phyloP scores from a whole-genome alignment of 352 stramenopile species.

The Aphanomyces euteiches region DNA sequence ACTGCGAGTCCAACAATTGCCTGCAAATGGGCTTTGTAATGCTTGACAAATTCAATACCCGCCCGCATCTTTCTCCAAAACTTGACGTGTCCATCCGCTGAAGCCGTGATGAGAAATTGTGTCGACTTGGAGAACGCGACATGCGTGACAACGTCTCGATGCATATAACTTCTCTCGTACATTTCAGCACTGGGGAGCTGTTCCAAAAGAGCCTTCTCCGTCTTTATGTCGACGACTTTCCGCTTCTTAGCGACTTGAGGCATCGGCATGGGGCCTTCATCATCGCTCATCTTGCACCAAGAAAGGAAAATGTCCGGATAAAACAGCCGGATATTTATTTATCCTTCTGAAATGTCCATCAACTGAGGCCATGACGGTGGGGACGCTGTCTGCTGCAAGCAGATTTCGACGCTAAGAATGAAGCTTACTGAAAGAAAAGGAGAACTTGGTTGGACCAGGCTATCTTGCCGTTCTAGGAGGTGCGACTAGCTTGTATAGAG shows the following conservation, averaged over 20 bases:
- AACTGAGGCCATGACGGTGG: too few relatives aligned
- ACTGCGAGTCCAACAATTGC: constrained; percentile 83
- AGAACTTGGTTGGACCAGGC: too few relatives aligned
- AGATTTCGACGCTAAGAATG: too few relatives aligned
- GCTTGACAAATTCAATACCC: constrained; percentile 99
- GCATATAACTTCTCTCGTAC: constrained; percentile 98
- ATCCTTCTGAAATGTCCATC: neutral
- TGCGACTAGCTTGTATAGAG: too few relatives aligned
- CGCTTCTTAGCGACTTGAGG: constrained; percentile 32
- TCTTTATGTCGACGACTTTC: constrained; percentile 44
- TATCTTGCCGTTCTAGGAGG: too few relatives aligned
- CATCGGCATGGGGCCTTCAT: constrained; percentile 57
- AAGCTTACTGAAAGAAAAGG: too few relatives aligned
- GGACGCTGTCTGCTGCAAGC: too few relatives aligned
- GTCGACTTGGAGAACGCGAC: constrained; percentile 85
- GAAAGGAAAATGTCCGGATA: neutral
- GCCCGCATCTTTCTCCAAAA: constrained; percentile 99
- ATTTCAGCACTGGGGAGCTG: constrained; percentile 86
- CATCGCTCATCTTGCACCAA: constrained; percentile 29
- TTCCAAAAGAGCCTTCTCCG: constrained; percentile 68
- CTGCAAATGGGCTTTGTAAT: constrained; percentile 95
- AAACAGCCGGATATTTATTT: neutral
- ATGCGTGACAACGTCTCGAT: constrained; percentile 93
- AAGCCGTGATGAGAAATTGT: constrained; percentile 96
- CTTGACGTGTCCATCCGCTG: constrained; percentile 96